Percentiles rank a stretch among this genome's conserved stretches.
phyloP scores from a whole-genome alignment of 257 asterid genomes.

The Solanum medicagineum region DNA sequence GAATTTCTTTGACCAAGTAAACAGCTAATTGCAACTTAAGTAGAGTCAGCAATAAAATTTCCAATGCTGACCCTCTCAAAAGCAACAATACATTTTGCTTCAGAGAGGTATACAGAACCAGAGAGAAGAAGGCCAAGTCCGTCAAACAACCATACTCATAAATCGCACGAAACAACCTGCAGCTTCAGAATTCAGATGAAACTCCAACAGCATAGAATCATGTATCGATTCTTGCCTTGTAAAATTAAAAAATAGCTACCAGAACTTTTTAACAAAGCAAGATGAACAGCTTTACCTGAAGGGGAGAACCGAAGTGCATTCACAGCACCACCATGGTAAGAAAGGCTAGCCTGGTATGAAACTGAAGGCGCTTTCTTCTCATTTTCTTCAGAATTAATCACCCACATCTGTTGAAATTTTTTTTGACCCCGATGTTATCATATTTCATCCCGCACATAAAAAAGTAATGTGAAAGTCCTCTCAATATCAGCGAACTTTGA shows the following conservation, averaged over 20 bases:
- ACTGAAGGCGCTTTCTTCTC: slow-evolving; percentile 53
- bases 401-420: slow-evolving; percentile 51
- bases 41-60: background rate
- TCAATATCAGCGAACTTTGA: background rate
- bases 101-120: background rate
- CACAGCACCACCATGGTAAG: slow-evolving; percentile 77
- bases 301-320: slow-evolving; percentile 92
- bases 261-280: background rate
- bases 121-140: background rate
- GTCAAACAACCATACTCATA: background rate
- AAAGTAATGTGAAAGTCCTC: background rate
- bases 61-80: background rate
- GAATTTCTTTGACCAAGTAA: background rate
- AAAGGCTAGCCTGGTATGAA: slow-evolving; percentile 58
- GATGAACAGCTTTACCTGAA: slow-evolving; percentile 37
- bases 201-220: background rate
- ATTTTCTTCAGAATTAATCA: slow-evolving; percentile 35
- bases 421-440: background rate
- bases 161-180: background rate
- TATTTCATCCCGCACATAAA: background rate
- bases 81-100: background rate
- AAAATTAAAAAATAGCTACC: background rate
- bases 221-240: background rate
- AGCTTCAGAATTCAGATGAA: background rate
- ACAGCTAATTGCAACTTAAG: background rate